Base-by-base conservation (phyloP, 106 monocot genomes). In the Apostasia ramifera region DNA sequence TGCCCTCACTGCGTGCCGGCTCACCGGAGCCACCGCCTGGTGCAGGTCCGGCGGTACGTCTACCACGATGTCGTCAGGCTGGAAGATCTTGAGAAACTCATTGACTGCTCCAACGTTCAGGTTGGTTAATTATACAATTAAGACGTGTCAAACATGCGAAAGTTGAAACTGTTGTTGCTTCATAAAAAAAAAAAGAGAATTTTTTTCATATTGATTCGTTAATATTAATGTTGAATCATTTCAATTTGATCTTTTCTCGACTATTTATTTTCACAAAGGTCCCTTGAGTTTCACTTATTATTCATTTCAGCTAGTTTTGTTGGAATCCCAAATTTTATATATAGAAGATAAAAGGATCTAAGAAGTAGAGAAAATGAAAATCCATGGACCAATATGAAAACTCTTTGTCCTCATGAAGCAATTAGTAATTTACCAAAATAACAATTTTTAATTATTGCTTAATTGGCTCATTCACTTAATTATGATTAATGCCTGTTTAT, bases 51-150 rank as follows among this genome's bases (percentile, higher is more conserved):
- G 8, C 85, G 93, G 6, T 93, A 93, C 61, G 89, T 93, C 8
- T 93, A 93, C 75, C 85, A 89, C 50, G 86, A 93, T 45, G 93
- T 93, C 8, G 86, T 93, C 11, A 72, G 84, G 48, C 67, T 93
- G n/a, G 81, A 93, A 60, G 93, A 93, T 77, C 83, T 93, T 8
- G 82, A 89, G 72, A 93, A 84, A 75, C 89, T 93, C 73, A 89
- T 93, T 8, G 93, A 93, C 82, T 93, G 93, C 77, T 89, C 93
- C 45, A 89, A 78, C 50, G 93, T 93, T 67, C 88, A 89, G 86
- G 93, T 93, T 6, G 7, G 52, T 70, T n/a, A 26, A 26, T 26
- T 26, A 26, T 26, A 26, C 26, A 0, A 26, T 26, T 26, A 26
- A 26, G 0, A 26, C 0, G 7, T 37, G 11, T 60, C 5, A 1